Conservation (phyloP, 2,329 filamentous ascomycete genomes). For the Nannizziopsis arthrosporioides region DNA sequence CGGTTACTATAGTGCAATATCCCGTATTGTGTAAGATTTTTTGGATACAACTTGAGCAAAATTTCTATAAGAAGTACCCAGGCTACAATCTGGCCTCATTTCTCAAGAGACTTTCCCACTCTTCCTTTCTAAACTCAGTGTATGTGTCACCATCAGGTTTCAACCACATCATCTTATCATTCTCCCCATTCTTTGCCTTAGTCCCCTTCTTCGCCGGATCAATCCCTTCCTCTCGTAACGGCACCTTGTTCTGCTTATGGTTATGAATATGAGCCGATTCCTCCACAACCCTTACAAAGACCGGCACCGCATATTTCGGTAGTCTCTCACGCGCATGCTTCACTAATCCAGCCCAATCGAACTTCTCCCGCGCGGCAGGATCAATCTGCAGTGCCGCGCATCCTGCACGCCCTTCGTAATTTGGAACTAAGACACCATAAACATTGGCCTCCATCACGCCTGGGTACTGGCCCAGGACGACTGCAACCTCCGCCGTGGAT, state of each 20-base stretch:
- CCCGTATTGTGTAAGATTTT: too few relatives aligned
- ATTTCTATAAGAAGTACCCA: not conserved
- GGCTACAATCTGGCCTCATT: slow-evolving; percentile 37
- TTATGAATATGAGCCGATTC: slow-evolving; percentile 45
- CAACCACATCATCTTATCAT: slow-evolving; percentile 43
- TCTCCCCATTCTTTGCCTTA: slow-evolving; percentile 33
- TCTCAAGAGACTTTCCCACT: slow-evolving; percentile 46
- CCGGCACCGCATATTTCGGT: slow-evolving; percentile 62
- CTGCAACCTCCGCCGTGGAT: slow-evolving; percentile 54
- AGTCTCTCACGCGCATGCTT: slow-evolving; percentile 48
- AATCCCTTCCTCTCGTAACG: slow-evolving; percentile 55
- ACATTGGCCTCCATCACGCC: slow-evolving; percentile 56
- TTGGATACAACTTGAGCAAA: too few relatives aligned
- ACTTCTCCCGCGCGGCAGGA: slow-evolving; percentile 36
- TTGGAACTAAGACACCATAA: slow-evolving; percentile 54
- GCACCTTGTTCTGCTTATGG: slow-evolving; percentile 70
- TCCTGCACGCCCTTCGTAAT: slow-evolving; percentile 57
- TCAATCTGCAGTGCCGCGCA: slow-evolving; percentile 49
- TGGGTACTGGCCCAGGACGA: slow-evolving; percentile 49
- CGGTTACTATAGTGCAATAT: too few relatives aligned
- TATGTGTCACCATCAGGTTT: slow-evolving; percentile 41
- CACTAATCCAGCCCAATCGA: slow-evolving; percentile 51
- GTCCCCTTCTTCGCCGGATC: slow-evolving; percentile 41
- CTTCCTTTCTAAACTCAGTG: slow-evolving; percentile 45
- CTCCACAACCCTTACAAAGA: slow-evolving; percentile 56